These are phyloP conservation scores for Magnusiomyces clavatus DNA, from an alignment of 1,139 yeast genomes.

Conservation along the genomic window DNA sequence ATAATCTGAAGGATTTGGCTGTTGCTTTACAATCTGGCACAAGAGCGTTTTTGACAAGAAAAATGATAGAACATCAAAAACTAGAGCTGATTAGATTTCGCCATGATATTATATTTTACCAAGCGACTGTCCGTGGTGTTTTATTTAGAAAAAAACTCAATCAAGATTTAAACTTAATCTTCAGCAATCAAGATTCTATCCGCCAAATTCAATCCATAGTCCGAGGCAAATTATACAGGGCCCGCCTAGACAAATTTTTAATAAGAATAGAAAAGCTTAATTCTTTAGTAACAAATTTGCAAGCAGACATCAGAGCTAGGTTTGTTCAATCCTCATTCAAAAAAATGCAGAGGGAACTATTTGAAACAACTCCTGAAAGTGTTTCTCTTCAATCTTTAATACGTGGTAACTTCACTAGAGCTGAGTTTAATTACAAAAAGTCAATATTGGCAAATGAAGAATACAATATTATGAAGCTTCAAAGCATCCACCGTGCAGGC, in stretches of 20 bases:
- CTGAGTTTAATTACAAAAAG: background rate
- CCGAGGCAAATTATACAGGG: slow-evolving; percentile 42
- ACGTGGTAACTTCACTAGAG: slow-evolving; percentile 34
- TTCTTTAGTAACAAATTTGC: slow-evolving; percentile 57
- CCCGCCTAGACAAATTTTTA: slow-evolving; percentile 34
- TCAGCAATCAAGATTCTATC: slow-evolving; percentile 36
- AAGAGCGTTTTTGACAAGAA: slow-evolving; percentile 29
- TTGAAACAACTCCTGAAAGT: slow-evolving; percentile 7
- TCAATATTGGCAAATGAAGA: slow-evolving; percentile 7
- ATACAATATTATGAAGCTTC: slow-evolving; percentile 15
- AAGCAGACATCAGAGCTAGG: slow-evolving; percentile 60
- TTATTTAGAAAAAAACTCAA: slow-evolving; percentile 45
- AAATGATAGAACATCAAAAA: slow-evolving; percentile 12
- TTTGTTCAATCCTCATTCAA: slow-evolving; percentile 64
- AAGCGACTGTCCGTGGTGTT: slow-evolving; percentile 38
- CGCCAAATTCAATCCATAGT: slow-evolving; percentile 43
- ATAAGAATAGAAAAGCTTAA: slow-evolving; percentile 48
- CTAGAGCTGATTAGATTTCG: slow-evolving; percentile 10
- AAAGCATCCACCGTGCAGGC: slow-evolving; percentile 27
- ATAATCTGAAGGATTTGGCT: slow-evolving; percentile 24
- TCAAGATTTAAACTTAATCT: slow-evolving; percentile 24
- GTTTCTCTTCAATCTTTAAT: slow-evolving; percentile 42
- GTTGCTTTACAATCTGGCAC: slow-evolving; percentile 27
- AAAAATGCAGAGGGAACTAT: slow-evolving; percentile 4
- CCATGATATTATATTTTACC: slow-evolving; percentile 32